Base-by-base conservation (phyloP, 2,329 filamentous ascomycete species). In the Xylaria sp. region DNA sequence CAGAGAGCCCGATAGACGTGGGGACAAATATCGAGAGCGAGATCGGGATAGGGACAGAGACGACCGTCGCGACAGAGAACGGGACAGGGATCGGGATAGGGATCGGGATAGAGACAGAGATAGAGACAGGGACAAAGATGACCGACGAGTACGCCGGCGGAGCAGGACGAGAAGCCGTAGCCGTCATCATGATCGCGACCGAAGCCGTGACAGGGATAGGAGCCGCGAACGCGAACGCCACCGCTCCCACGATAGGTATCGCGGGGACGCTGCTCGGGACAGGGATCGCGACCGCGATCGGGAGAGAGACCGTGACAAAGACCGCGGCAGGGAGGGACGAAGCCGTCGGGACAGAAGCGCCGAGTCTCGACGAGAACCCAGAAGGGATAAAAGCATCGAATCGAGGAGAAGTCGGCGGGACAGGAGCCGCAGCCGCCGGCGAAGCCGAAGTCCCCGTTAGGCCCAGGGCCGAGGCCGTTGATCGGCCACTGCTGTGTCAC, bases 251-350 rank as follows among this genome's bases (percentile, higher is more conserved):
- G 50, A 59, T 13, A 54, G 52, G 20, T 59, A 64, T 24, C 54
- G 56, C 4, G 64, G 29, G 29, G 29, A 34, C 29, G 29, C 29
- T 34, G 54, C 52, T 41, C 56, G 56, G 20, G 50, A 59, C 16
- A 55, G 52, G 24, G 61, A 64, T 24, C 54, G 56, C 4, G 64
- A 69, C 39, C 66, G 70, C 50, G 76, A 79, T 17, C 67, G 73
- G 7, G 60, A 61, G 16, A 54, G 41, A 9, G 57, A 64, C 9
- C 62, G 65, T 1, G 62, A 67, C 4, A 60, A 63, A 48, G 69
- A 74, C n/a, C 53, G 51, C 42, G 66, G 66, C 17, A 58, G 61
- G 50, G 63, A 70, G 44, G 59, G 52, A 19, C 57, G 61, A 44
- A 56, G 56, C 43, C 63, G 69, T 41, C 59, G 65, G 1, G 72